Percentiles rank a stretch among this genome's conserved stretches.
phyloP scores from a whole-genome alignment of 306 rosid species.

The Oxytropis ochrocephala region DNA sequence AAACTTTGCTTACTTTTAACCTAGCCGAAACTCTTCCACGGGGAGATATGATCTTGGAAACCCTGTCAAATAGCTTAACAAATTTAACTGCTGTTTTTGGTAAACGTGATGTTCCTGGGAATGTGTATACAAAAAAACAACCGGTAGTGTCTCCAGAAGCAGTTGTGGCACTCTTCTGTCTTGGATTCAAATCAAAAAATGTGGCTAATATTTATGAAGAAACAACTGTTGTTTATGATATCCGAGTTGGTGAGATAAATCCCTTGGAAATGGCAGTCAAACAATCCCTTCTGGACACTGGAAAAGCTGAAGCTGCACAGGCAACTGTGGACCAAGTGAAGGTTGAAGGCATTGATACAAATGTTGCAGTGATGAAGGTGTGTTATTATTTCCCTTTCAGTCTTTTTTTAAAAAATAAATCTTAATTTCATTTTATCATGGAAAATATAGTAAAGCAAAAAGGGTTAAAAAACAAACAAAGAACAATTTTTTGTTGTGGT shows the following conservation, averaged over 20 bases:
- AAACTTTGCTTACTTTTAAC: constrained; percentile 73
- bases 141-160: constrained; percentile 40
- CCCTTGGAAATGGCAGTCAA: constrained; percentile 74
- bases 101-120: constrained; percentile 43
- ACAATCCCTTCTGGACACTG: constrained; percentile 54
- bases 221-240: constrained; percentile 38
- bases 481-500: background rate
- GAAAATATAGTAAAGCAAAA: constrained; percentile 12
- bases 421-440: constrained; percentile 5
- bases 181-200: constrained; percentile 48
- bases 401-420: constrained; percentile 5
- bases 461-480: background rate
- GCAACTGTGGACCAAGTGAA: constrained; percentile 86
- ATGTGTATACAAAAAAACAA: constrained; percentile 41
- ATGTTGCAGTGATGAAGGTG: constrained; percentile 95
- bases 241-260: constrained; percentile 71
- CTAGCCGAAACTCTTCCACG: constrained; percentile 88
- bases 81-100: constrained; percentile 34
- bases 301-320: constrained; percentile 87
- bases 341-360: constrained; percentile 95
- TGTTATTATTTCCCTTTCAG: constrained; percentile 18
- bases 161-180: constrained; percentile 54
- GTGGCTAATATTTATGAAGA: constrained; percentile 37
- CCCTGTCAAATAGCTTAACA: constrained; percentile 51
- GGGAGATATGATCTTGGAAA: constrained; percentile 79